Evolutionary conservation across 2,329 filamentous ascomycete genomes (phyloP).

Genomic region (Huntiella abstrusa): DNA sequence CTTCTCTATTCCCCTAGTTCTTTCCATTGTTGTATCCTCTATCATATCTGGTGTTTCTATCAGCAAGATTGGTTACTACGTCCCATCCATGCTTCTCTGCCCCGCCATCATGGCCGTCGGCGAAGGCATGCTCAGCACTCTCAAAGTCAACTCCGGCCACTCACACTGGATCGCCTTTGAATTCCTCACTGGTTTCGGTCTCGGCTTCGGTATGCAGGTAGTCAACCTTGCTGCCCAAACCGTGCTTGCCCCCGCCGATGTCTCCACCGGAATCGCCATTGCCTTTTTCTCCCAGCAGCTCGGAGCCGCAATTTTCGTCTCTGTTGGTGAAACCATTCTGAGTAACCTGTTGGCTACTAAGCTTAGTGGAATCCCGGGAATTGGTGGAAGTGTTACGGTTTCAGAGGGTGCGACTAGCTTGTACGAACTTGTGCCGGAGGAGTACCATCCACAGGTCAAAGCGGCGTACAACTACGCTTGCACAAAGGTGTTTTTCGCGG

Average conservation of each 20-base stretch:
- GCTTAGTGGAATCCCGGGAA: slow-evolving; percentile 22
- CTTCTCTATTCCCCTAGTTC: slow-evolving; percentile 36
- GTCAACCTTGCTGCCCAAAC: slow-evolving; percentile 37
- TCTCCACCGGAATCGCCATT: slow-evolving; percentile 35
- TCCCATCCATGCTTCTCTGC: slow-evolving; percentile 34
- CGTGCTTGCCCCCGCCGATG: slow-evolving; percentile 30
- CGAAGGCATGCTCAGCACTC: slow-evolving; percentile 38
- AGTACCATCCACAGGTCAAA: slow-evolving; percentile 34
- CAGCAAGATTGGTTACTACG: slow-evolving; percentile 39
- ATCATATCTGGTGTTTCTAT: slow-evolving; percentile 29
- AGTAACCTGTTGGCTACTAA: slow-evolving; percentile 25
- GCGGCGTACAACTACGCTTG: slow-evolving; percentile 47
- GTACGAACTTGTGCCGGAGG: slow-evolving; percentile 27
- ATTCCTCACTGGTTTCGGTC: slow-evolving; percentile 37
- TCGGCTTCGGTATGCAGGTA: slow-evolving; percentile 41
- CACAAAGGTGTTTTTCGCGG: slow-evolving; percentile 43
- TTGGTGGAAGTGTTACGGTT: slow-evolving; percentile 27
- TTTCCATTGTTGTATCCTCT: slow-evolving; percentile 34
- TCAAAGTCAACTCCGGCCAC: slow-evolving; percentile 26
- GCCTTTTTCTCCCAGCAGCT: slow-evolving; percentile 40
- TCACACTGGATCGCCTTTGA: slow-evolving; percentile 41
- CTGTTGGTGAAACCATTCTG: slow-evolving; percentile 36
- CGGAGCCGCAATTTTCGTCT: slow-evolving; percentile 38
- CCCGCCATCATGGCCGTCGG: slow-evolving; percentile 32
- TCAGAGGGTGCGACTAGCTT: slow-evolving; percentile 41